Evolutionary conservation across 805 yeast species (phyloP), one percentile per base, ranked within the genome.

Genomic region (Cyberlindnera amylophila): DNA sequence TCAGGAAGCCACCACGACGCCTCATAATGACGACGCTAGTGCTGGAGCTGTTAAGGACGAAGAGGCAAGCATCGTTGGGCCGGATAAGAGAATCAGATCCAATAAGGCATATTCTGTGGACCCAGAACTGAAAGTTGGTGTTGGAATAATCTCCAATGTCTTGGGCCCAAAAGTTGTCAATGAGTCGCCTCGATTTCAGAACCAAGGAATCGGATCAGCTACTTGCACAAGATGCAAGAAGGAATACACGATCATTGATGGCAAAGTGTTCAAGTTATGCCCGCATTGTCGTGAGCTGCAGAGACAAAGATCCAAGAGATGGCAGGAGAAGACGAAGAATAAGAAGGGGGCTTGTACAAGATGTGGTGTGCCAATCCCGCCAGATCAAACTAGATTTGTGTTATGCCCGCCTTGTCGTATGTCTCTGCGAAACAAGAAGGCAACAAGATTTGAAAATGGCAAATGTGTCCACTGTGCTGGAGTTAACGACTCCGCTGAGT

Each of bases 381-480:
- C 59, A 0, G 79, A 74, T 17, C 74, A 72, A 39, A 65, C 67
- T 31, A 69, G 72, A 41, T 81, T 61, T 58, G 86, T 79, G 0
- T 61, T 81, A 35, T 81, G 87, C 61, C 78, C 79, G 5, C 68
- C 67, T 33, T 81, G 87, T 53, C 66, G 87, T 32, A 69, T 66
- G 50, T 70, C 72, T 31, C 63, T 81, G 26, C 64, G 86, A 47
- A 63, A 71, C 2, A 64, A 79, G 36, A 81, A 81, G 53, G 77
- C 79, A 0, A 71, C 68, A 40, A 64, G 87, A 32, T 82, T 77
- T 6, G 77, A 78, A 11, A 73, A 70, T 49, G 86, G 87, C 1
- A 73, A 72, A 52, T 81, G 87, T 62, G 83, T 81, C 13, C 86
- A 81, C 54, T 81, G 87, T 47, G 68, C 80, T 1, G 84, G 85